Evolutionary conservation across 768 basidiomycete species (phyloP).

Genomic region (Kwoniella mangroviensis): DNA sequence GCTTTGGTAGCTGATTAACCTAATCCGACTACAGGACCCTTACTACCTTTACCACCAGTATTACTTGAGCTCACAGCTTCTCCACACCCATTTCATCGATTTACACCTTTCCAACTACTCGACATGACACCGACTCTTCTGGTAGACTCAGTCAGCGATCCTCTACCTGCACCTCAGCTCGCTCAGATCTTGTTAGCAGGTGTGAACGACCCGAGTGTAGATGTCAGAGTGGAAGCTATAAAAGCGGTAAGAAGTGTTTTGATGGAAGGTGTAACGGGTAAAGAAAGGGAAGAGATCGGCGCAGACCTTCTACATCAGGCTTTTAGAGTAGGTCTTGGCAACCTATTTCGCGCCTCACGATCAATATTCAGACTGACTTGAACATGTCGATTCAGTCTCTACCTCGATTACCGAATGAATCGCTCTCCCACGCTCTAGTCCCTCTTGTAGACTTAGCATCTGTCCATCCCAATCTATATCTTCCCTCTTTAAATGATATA

Average conservation of each 20-base stretch:
- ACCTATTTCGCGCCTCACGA: neutral
- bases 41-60: constrained; percentile 43
- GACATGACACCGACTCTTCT: constrained; percentile 43
- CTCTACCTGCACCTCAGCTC: constrained; percentile 40
- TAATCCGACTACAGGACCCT: constrained; percentile 33
- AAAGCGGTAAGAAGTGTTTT: constrained; percentile 43
- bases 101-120: constrained; percentile 50
- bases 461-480: constrained; percentile 37
- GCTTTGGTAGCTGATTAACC: neutral
- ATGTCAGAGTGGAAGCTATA: constrained; percentile 49
- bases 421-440: constrained; percentile 34
- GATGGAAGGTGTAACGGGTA: constrained; percentile 38
- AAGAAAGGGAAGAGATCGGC: constrained; percentile 43
- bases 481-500: constrained; percentile 23
- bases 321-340: constrained; percentile 33
- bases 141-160: constrained; percentile 38
- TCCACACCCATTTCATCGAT: constrained; percentile 45
- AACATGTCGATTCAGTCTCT: constrained; percentile 22
- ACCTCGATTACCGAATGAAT: constrained; percentile 27
- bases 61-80: constrained; percentile 41
- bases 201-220: constrained; percentile 46
- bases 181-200: constrained; percentile 47
- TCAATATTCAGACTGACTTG: neutral
- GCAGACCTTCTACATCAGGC: constrained; percentile 32
- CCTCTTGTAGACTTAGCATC: constrained; percentile 50